Conservation (phyloP, 1,284 basidiomycete genomes). For the Leccinum pachyderme region DNA sequence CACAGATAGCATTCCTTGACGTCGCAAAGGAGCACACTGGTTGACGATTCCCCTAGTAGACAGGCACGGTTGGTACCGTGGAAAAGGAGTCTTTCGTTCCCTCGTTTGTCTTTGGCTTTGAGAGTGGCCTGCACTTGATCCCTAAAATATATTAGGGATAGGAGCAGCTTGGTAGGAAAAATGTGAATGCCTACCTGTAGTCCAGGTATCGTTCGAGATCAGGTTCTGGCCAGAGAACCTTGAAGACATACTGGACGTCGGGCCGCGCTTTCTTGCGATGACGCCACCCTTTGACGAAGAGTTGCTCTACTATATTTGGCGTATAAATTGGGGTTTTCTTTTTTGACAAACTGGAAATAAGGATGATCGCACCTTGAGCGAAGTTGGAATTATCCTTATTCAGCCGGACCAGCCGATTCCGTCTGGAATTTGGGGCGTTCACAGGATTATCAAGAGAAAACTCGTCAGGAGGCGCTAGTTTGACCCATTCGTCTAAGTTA, state of each 20-base stretch:
- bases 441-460: slow-evolving; percentile 44
- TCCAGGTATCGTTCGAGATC: slow-evolving; percentile 45
- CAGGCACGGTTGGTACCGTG: slow-evolving; percentile 60
- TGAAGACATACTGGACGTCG: slow-evolving; percentile 50
- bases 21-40: slow-evolving; percentile 44
- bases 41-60: slow-evolving; percentile 47
- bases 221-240: slow-evolving; percentile 46
- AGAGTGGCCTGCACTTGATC: slow-evolving; percentile 28
- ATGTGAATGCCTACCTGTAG: slow-evolving; percentile 42
- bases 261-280: slow-evolving; percentile 54
- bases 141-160: slow-evolving; percentile 19
- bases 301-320: slow-evolving; percentile 42
- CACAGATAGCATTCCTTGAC: slow-evolving; percentile 51
- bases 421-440: slow-evolving; percentile 36
- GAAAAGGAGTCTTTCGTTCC: slow-evolving; percentile 55
- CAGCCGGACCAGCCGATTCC: slow-evolving; percentile 39
- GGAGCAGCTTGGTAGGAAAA: slow-evolving; percentile 2
- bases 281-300: slow-evolving; percentile 55
- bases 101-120: slow-evolving; percentile 31
- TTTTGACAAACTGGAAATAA: slow-evolving; percentile 2
- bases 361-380: slow-evolving; percentile 19
- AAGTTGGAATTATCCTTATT: slow-evolving; percentile 22
- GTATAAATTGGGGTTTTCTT: not conserved
- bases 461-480: slow-evolving; percentile 38
- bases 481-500: slow-evolving; percentile 29